Conservation (phyloP, 768 basidiomycete genomes). For the Naganishia vaughanmartiniae region DNA sequence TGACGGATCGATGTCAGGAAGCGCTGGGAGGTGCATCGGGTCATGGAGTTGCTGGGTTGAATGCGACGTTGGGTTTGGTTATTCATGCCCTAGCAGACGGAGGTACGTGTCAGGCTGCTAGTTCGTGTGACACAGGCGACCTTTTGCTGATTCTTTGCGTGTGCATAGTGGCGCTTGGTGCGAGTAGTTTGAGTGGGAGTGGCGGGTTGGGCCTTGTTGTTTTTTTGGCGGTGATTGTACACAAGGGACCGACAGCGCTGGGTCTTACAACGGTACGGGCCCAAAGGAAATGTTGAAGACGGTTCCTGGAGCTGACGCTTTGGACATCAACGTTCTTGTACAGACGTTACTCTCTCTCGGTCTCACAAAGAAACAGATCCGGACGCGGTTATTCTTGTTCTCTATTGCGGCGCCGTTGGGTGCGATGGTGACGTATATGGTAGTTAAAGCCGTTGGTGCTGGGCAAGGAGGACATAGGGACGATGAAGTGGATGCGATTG, state of each 20-base stretch:
- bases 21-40: conserved; percentile 42
- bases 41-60: conserved; percentile 59
- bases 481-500: conserved; percentile 46
- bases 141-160: too few relatives aligned
- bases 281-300: too few relatives aligned
- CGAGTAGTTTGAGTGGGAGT: conserved; percentile 54
- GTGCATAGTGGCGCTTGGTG: conserved; percentile 87
- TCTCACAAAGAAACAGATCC: conserved; percentile 68
- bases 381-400: conserved; percentile 73
- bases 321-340: too few relatives aligned
- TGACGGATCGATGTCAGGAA: conserved; percentile 32
- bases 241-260: too few relatives aligned
- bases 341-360: conserved; percentile 75
- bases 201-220: conserved; percentile 64
- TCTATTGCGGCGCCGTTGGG: conserved; percentile 78
- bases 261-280: too few relatives aligned
- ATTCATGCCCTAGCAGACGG: conserved; percentile 90
- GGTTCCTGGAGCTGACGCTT: too few relatives aligned
- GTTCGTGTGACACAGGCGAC: too few relatives aligned
- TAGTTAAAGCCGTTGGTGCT: conserved; percentile 58
- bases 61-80: conserved; percentile 75
- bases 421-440: conserved; percentile 70
- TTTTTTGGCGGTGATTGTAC: conserved; percentile 80
- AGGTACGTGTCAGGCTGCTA: too few relatives aligned
- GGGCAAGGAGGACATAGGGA: conserved; percentile 26